A percentile compares a stretch with the other conserved stretches of the same genome.
These are phyloP conservation scores for Boletus sp. DNA, from an alignment of 768 basidiomycete genomes.

Conservation along the genomic window DNA sequence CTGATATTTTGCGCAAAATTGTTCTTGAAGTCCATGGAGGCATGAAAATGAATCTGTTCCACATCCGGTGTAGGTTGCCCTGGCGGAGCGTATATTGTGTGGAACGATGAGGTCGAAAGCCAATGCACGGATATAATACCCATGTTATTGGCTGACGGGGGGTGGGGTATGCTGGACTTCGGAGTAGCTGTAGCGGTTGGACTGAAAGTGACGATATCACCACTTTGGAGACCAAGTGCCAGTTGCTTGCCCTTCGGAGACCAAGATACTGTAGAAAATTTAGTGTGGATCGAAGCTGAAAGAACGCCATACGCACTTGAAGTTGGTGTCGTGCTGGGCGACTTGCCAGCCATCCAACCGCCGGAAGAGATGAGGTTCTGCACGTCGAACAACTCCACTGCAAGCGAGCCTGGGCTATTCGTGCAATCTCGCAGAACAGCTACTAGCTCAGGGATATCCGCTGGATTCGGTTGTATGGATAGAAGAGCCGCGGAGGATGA, in stretches of 20 bases:
- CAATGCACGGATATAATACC: constrained; percentile 57
- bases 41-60: constrained; percentile 42
- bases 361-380: constrained; percentile 44
- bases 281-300: background rate
- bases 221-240: constrained; percentile 67
- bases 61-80: constrained; percentile 36
- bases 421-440: constrained; percentile 52
- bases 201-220: constrained; percentile 69
- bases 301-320: constrained; percentile 47
- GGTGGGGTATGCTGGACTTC: constrained; percentile 56
- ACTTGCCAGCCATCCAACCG: constrained; percentile 54
- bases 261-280: constrained; percentile 62
- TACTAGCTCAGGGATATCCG: constrained; percentile 52
- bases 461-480: constrained; percentile 66
- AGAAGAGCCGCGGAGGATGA: constrained; percentile 44
- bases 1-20: constrained; percentile 37
- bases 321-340: constrained; percentile 52
- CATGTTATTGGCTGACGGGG: constrained; percentile 49
- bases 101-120: constrained; percentile 69
- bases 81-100: constrained; percentile 58
- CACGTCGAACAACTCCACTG: constrained; percentile 61
- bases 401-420: constrained; percentile 35
- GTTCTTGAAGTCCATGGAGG: constrained; percentile 42
- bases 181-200: constrained; percentile 51
- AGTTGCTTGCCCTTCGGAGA: constrained; percentile 86